Evolutionary conservation across 805 yeast species (phyloP), one percentile per base, ranked within the genome.

Genomic region (Wickerhamomyces mucosus): DNA sequence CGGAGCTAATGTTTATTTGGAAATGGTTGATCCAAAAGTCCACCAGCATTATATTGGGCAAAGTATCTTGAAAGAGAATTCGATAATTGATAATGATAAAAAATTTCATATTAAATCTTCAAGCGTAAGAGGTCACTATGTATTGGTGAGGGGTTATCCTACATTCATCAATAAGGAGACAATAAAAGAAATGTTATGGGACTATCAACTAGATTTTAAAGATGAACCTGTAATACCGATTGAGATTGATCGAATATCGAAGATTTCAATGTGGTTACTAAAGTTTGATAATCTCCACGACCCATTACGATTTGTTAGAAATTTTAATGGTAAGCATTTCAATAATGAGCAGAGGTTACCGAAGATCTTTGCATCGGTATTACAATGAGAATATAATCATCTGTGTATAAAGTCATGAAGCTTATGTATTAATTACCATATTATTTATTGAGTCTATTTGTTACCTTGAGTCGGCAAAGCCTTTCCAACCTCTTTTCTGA

Each of bases 401-500:
- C n/a, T 16, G 5, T 15, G 18, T 29, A 17, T 12, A 16, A n/a
- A n/a, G 6, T 11, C 17, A 22, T 22, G 14, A 22, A 22, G 7
- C 11, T 7, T 12, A 22, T 9, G 26, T 12, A 16, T 14, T 6
- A 10, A 16, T 10, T 26, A 7, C 18, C 15, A 26, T 15, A 18
- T n/a, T n/a, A n/a, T n/a, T n/a, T n/a, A n/a, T n/a, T n/a, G n/a
- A n/a, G n/a, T n/a, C n/a, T n/a, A n/a, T n/a, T n/a, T n/a, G n/a
- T n/a, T n/a, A n/a, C n/a, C n/a, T n/a, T n/a, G n/a, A n/a, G 24
- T 40, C 42, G n/a, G 34, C 31, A 37, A 75, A 61, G 18, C 69
- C 59, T 41, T 81, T 63, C 92, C 92, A 82, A 7, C 84, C 80
- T 39, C 75, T 83, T 31, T 82, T 59, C 2, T 75, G 64, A 13